Percentiles rank a stretch among this genome's conserved stretches.
These are phyloP conservation scores for Orbilia ellipsospora DNA, from an alignment of 2,329 filamentous ascomycete species.

Conservation along the genomic window DNA sequence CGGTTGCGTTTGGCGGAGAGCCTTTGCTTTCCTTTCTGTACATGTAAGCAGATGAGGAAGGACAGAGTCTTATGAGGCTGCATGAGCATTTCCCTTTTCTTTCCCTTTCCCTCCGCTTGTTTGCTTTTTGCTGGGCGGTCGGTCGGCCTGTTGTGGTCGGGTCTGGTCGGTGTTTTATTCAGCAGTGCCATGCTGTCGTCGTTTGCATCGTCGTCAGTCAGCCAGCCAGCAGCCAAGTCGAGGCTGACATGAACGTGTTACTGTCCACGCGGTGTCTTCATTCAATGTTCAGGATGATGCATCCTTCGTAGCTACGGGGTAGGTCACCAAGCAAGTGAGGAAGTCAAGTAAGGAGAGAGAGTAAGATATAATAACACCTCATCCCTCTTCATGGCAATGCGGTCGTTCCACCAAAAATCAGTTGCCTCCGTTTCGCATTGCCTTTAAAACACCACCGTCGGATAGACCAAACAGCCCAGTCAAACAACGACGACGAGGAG, in stretches of 20 bases:
- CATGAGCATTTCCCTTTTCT: background rate
- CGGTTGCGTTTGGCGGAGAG: too few species aligned
- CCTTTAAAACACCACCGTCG: too few species aligned
- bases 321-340: too few species aligned
- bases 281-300: background rate
- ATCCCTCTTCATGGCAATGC: background rate
- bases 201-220: conserved; percentile 21
- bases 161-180: background rate
- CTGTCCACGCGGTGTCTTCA: conserved; percentile 15
- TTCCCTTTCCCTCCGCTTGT: background rate
- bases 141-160: background rate
- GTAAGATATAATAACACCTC: too few species aligned
- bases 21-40: background rate
- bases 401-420: background rate
- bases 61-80: background rate
- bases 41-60: background rate
- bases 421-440: too few species aligned
- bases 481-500: background rate
- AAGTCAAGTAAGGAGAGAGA: too few species aligned
- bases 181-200: conserved; percentile 1
- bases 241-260: conserved; percentile 6
- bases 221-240: background rate
- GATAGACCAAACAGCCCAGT: conserved; percentile 3
- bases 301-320: too few species aligned
- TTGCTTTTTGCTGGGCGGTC: background rate